A percentile compares a stretch with the other conserved stretches of the same genome.
These are phyloP conservation scores for Sugiyamaella chiloensis DNA, from an alignment of 805 yeast genomes.

Conservation along the genomic window DNA sequence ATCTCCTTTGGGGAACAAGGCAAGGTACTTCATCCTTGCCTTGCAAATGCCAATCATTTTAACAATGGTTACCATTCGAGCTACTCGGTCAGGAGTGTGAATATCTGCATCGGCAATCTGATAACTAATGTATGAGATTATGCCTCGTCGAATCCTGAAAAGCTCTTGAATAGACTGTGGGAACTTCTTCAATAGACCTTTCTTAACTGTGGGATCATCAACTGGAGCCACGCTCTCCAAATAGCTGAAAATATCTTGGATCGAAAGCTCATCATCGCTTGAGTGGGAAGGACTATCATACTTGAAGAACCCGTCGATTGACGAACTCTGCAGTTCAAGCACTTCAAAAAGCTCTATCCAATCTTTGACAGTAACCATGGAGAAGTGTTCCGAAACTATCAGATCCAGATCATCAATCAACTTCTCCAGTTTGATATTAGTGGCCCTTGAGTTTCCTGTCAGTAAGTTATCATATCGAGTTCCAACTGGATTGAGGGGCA, in stretches of 20 bases:
- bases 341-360: conserved; percentile 77
- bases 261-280: conserved; percentile 53
- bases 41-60: conserved; percentile 62
- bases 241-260: conserved; percentile 71
- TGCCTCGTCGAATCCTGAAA: conserved; percentile 61
- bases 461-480: conserved; percentile 20
- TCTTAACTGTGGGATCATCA: conserved; percentile 40
- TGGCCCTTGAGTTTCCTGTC: conserved; percentile 16
- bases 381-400: conserved; percentile 55
- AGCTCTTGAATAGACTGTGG: conserved; percentile 69
- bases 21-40: conserved; percentile 60
- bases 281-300: conserved; percentile 36
- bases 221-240: conserved; percentile 47
- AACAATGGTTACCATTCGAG: conserved; percentile 65
- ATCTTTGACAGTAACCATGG: conserved; percentile 58
- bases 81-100: conserved; percentile 56
- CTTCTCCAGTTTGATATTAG: conserved; percentile 43
- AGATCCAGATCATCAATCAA: conserved; percentile 65
- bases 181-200: conserved; percentile 43
- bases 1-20: conserved; percentile 42
- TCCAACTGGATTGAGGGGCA: conserved; percentile 24
- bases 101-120: conserved; percentile 65
- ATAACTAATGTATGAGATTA: conserved; percentile 58
- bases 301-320: conserved; percentile 55
- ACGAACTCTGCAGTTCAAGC: conserved; percentile 65